Evolutionary conservation across 169 alveolate species (phyloP).

Genomic region (Plasmodium billcollinsi): DNA sequence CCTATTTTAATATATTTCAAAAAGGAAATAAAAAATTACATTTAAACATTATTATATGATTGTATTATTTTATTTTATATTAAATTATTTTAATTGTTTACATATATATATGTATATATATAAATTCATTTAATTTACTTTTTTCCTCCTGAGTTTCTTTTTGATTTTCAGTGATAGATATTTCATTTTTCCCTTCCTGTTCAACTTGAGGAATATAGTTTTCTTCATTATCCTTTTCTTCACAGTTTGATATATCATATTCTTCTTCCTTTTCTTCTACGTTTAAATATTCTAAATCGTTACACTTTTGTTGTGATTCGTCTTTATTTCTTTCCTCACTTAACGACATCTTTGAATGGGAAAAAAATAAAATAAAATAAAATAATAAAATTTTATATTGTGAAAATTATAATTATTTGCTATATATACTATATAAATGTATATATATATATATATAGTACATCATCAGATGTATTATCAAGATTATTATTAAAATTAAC

Average conservation of each 20-base stretch:
- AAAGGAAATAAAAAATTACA: background rate
- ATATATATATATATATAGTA: conserved; percentile 24
- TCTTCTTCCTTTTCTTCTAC: conserved; percentile 2
- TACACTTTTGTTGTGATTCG: background rate
- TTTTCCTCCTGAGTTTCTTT: conserved; percentile 10
- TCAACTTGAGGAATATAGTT: background rate
- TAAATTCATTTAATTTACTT: background rate
- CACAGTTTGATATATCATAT: background rate
- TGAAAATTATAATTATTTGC: too few species aligned
- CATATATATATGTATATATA: background rate
- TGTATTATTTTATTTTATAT: background rate
- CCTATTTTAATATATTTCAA: background rate
- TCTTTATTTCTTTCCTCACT: background rate
- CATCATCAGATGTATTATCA: conserved; percentile 12
- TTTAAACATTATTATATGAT: background rate
- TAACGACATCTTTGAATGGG: conserved; percentile 4
- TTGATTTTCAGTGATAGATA: background rate
- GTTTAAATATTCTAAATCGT: background rate
- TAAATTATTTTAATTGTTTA: background rate
- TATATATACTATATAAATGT: background rate
- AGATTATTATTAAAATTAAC: conserved; percentile 1
- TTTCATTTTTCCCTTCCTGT: conserved; percentile 8
- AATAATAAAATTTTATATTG: background rate
- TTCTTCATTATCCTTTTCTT: conserved; percentile 17
- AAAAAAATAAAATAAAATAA: background rate